Evolutionary conservation across 768 basidiomycete genomes (phyloP), one percentile per base, ranked within the genome.

Genomic region (Suillus luteus): DNA sequence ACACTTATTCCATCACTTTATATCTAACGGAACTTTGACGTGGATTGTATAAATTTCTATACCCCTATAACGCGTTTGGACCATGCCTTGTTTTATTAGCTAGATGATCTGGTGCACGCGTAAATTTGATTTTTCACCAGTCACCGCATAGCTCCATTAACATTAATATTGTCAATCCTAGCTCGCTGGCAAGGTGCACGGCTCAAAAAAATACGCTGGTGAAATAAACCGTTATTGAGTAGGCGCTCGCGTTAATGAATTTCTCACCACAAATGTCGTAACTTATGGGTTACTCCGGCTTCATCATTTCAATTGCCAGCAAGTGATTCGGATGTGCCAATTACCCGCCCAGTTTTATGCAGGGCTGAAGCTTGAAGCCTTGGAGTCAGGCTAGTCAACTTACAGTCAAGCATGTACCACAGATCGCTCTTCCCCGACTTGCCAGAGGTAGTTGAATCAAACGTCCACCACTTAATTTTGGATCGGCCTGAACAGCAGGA

Each of bases 371-470:
- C 31, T 31, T 31, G 41, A 52, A 12, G 27, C 17, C 19, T n/a
- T 12, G 14, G 40, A 14, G 12, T 10, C 38, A 17, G 44, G 44
- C 9, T 40, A 7, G 14, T 43, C 41, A 43, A 7, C 41, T 43
- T 41, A 5, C 41, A 15, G 44, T 35, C 22, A 43, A 61, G 31
- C 2, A 86, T 88, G 85, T 72, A 79, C 65, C 60, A 85, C 67
- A 82, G 79, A 64, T 88, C 88, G 2, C 75, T 73, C 14, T 86
- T 79, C 67, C 83, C 84, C 3, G 77, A 82, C 1, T 76, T 82
- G 0, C 84, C 86, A 9, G 65, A 78, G 0, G 62, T 79, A 27
- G 81, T 82, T 1, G 78, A 80, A 52, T 63, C 72, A 9, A 89
- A 88, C 66, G 74, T 79, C 14, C 79, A 86, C 67, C 69, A 85